Conservation (phyloP, 768 basidiomycete genomes). For the Lentinula sp. region DNA sequence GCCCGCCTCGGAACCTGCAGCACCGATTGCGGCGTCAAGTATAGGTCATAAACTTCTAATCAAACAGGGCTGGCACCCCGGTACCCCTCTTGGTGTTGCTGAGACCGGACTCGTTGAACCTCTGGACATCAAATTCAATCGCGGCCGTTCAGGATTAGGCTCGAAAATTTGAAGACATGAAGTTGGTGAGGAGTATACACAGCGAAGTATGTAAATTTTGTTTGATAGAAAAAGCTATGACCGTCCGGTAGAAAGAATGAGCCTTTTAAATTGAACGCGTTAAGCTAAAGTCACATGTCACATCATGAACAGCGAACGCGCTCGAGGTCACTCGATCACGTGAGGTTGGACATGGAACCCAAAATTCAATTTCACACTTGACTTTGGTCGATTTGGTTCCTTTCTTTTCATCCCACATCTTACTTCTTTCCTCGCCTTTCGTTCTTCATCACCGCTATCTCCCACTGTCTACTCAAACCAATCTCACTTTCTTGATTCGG, state of each 20-base stretch:
- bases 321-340: constrained; percentile 7
- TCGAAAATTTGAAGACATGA: constrained; percentile 16
- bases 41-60: constrained; percentile 63
- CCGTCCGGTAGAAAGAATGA: no score
- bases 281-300: no score
- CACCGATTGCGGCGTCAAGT: constrained; percentile 49
- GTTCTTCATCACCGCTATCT: constrained; percentile 16
- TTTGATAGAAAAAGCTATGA: no score
- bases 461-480: constrained; percentile 16
- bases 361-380: constrained; percentile 12
- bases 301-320: no score
- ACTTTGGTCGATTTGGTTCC: constrained; percentile 26
- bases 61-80: constrained; percentile 77
- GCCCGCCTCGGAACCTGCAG: constrained; percentile 31
- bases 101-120: constrained; percentile 44
- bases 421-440: constrained; percentile 11
- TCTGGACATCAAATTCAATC: constrained; percentile 18
- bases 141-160: constrained; percentile 52
- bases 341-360: constrained; percentile 7
- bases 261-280: background rate
- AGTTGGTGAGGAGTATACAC: background rate
- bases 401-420: constrained; percentile 14
- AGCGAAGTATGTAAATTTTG: background rate
- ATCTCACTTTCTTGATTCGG: constrained; percentile 17
- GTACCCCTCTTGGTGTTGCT: constrained; percentile 42